phyloP scores from a whole-genome alignment of 805 yeast species.

The Pichia ethanolica region DNA sequence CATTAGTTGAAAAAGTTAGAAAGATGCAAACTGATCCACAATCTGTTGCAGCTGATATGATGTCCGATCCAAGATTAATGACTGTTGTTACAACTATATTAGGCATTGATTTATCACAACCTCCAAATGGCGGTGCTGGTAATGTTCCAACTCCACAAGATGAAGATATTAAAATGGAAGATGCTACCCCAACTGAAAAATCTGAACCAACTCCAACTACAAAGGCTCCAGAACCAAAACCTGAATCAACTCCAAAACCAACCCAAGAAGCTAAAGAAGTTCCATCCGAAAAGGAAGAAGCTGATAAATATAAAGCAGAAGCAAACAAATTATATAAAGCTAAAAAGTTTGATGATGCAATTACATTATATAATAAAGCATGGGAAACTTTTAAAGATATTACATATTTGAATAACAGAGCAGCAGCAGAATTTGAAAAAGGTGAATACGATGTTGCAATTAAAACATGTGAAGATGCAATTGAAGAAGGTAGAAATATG shows the following conservation, averaged over 20 bases:
- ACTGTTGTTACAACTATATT: constrained; percentile 76
- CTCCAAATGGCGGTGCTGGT: constrained; percentile 28
- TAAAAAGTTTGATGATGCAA: constrained; percentile 88
- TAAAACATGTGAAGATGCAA: constrained; percentile 69
- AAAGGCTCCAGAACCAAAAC: constrained; percentile 9
- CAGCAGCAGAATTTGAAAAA: constrained; percentile 96
- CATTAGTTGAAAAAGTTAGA: constrained; percentile 61
- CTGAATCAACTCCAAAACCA: constrained; percentile 17
- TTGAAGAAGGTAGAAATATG: constrained; percentile 81
- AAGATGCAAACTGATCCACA: constrained; percentile 65
- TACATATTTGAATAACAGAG: constrained; percentile 89
- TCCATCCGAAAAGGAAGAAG: constrained; percentile 35
- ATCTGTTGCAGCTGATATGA: constrained; percentile 59
- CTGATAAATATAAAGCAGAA: constrained; percentile 67
- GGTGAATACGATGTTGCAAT: constrained; percentile 86
- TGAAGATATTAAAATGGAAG: constrained; percentile 32
- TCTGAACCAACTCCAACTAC: constrained; percentile 2
- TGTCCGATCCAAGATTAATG: constrained; percentile 82
- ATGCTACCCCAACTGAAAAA: constrained; percentile 16
- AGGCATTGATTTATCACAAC: constrained; percentile 57
- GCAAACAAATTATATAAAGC: constrained; percentile 85
- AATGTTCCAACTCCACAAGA: constrained; percentile 16
- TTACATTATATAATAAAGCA: constrained; percentile 76
- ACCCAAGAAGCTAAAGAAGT: constrained; percentile 26
- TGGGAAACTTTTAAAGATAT: constrained; percentile 77